Evolutionary conservation across 1,284 basidiomycete species (phyloP).

Genomic region (Cystobasidiaceae sp.): DNA sequence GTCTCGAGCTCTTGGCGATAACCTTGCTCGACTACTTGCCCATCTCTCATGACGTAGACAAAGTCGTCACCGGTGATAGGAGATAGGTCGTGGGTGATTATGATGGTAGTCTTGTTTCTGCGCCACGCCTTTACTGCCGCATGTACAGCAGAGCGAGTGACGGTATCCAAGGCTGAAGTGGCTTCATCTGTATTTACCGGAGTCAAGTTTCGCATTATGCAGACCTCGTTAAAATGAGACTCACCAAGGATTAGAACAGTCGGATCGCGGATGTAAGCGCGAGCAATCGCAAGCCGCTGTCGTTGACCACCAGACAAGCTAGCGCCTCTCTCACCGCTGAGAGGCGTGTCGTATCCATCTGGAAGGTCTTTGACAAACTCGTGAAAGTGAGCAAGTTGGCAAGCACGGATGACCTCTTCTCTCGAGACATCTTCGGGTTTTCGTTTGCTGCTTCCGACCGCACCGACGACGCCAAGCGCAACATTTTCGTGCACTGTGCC

Average conservation of each 20-base stretch:
- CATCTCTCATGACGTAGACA: conserved; percentile 82
- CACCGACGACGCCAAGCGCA: conserved; percentile 65
- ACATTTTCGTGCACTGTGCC: conserved; percentile 83
- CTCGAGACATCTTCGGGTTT: conserved; percentile 54
- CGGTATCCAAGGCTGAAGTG: conserved; percentile 88
- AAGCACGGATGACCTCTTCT: conserved; percentile 71
- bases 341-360: conserved; percentile 76
- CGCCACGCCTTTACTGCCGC: conserved; percentile 82
- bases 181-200: conserved; percentile 68
- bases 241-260: conserved; percentile 83
- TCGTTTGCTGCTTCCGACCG: conserved; percentile 42
- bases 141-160: conserved; percentile 79
- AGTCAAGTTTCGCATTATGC: not conserved
- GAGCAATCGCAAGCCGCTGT: conserved; percentile 84
- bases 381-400: conserved; percentile 77
- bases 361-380: conserved; percentile 79
- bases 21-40: conserved; percentile 79
- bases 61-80: conserved; percentile 75
- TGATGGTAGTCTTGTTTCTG: conserved; percentile 77
- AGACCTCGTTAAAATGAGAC: conserved; percentile 44
- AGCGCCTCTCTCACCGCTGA: conserved; percentile 65
- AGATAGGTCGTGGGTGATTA: conserved; percentile 92
- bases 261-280: conserved; percentile 80
- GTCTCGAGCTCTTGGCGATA: conserved; percentile 68
- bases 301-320: conserved; percentile 86